A percentile compares a stretch with the other conserved stretches of the same genome.
These are phyloP conservation scores for Capronia coronata DNA, from an alignment of 2,329 filamentous ascomycete species.

Conservation along the genomic window DNA sequence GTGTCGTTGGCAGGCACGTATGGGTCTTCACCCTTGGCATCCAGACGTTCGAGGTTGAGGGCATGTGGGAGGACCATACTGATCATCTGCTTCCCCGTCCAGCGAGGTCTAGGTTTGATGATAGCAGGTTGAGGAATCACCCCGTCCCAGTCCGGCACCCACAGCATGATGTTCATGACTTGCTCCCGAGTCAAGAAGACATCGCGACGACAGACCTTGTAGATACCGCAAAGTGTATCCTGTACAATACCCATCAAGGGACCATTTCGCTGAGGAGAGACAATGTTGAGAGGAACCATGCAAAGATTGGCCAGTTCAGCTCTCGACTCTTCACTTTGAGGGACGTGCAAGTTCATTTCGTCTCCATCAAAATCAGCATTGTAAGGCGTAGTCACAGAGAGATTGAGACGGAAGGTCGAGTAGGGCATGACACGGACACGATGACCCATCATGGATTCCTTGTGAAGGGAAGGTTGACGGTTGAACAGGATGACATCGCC, in stretches of 20 bases:
- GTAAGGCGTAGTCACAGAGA: slow-evolving; percentile 97
- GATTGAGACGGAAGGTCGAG: slow-evolving; percentile 93
- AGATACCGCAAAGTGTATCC: slow-evolving; percentile 90
- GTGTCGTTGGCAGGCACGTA: slow-evolving; percentile 64
- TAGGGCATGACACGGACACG: slow-evolving; percentile 97
- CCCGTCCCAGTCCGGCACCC: slow-evolving; percentile 97
- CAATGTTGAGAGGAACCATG: slow-evolving; percentile 97
- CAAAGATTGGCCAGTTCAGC: slow-evolving; percentile 91
- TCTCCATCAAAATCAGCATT: slow-evolving; percentile 99
- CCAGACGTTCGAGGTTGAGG: slow-evolving; percentile 66
- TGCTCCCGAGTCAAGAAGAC: slow-evolving; percentile 82
- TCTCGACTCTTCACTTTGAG: slow-evolving; percentile 92
- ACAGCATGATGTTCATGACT: slow-evolving; percentile 95
- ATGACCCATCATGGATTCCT: slow-evolving; percentile 99
- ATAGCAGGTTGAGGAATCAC: slow-evolving; percentile 91
- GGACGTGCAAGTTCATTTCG: slow-evolving; percentile 99
- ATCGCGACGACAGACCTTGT: slow-evolving; percentile 93
- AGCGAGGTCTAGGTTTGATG: slow-evolving; percentile 80
- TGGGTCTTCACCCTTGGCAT: slow-evolving; percentile 52
- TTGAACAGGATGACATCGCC: slow-evolving; percentile 99
- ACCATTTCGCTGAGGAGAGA: slow-evolving; percentile 92
- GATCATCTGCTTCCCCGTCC: slow-evolving; percentile 97
- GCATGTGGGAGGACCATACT: slow-evolving; percentile 85
- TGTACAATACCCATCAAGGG: slow-evolving; percentile 99
- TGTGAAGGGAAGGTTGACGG: slow-evolving; percentile 96